phyloP scores from a whole-genome alignment of 495 filamentous ascomycete genomes.

The Penicillium coffeae region DNA sequence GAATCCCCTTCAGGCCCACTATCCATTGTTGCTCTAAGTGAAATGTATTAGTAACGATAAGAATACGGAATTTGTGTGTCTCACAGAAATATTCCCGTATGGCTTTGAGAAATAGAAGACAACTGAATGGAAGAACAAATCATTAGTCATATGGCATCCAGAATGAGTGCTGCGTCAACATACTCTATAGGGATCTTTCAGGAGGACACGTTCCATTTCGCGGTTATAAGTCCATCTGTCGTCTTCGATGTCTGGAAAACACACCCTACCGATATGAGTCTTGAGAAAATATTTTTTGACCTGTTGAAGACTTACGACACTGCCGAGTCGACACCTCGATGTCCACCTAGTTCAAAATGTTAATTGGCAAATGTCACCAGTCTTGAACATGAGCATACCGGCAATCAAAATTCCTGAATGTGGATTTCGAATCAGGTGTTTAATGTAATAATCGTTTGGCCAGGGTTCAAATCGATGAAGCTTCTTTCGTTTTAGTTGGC shows the following conservation, averaged over 20 bases:
- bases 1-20: slow-evolving; percentile 34
- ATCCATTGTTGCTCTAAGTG: slow-evolving; percentile 40
- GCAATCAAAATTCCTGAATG: slow-evolving; percentile 36
- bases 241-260: slow-evolving; percentile 31
- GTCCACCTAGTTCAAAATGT: slow-evolving; percentile 23
- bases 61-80: background rate
- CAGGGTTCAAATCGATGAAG: slow-evolving; percentile 35
- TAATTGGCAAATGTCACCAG: slow-evolving; percentile 4
- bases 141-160: too few species aligned
- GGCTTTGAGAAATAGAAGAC: slow-evolving; percentile 38
- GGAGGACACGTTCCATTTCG: slow-evolving; percentile 35
- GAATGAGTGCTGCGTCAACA: background rate
- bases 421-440: slow-evolving; percentile 34
- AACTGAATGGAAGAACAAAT: slow-evolving; percentile 25
- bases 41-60: slow-evolving; percentile 17
- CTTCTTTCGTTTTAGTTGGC: slow-evolving; percentile 28
- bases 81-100: slow-evolving; percentile 35
- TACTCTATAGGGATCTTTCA: slow-evolving; percentile 36
- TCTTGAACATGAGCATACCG: slow-evolving; percentile 20
- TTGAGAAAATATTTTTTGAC: background rate
- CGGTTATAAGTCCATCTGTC: slow-evolving; percentile 33
- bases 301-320: slow-evolving; percentile 28
- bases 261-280: background rate
- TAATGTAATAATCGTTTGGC: slow-evolving; percentile 27
- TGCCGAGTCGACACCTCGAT: slow-evolving; percentile 29